phyloP scores from a whole-genome alignment of 495 filamentous ascomycete species.

The Rhizodiscina lignyota region DNA sequence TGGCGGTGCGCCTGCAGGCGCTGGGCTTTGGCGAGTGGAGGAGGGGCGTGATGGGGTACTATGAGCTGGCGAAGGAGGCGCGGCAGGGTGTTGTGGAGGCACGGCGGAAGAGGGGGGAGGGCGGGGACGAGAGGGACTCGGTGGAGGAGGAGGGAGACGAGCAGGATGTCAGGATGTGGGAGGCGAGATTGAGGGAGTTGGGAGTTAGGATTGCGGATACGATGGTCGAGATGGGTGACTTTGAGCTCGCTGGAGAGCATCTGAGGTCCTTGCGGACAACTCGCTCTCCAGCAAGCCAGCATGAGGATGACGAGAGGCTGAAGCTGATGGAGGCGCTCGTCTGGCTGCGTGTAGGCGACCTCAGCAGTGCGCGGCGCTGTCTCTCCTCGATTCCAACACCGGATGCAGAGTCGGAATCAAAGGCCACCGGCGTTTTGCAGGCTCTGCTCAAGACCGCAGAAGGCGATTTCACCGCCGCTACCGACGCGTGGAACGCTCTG shows the following conservation, averaged over 20 bases:
- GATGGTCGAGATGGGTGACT: slow-evolving; percentile 81
- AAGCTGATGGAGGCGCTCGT: slow-evolving; percentile 38
- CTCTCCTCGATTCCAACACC: not conserved
- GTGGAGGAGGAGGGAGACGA: slow-evolving; percentile 9
- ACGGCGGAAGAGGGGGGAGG: slow-evolving; percentile 10
- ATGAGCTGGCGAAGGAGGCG: slow-evolving; percentile 69
- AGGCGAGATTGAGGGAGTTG: slow-evolving; percentile 47
- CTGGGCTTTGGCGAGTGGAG: slow-evolving; percentile 70
- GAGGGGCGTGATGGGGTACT: slow-evolving; percentile 73
- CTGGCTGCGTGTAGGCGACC: slow-evolving; percentile 59
- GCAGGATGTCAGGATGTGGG: slow-evolving; percentile 44
- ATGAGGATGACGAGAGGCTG: slow-evolving; percentile 15
- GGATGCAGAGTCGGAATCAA: slow-evolving; percentile 7
- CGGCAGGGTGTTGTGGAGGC: slow-evolving; percentile 32
- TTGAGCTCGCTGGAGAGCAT: slow-evolving; percentile 56
- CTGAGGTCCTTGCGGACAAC: slow-evolving; percentile 37
- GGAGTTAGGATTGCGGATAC: slow-evolving; percentile 65
- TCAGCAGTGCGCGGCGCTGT: slow-evolving; percentile 43
- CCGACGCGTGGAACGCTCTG: slow-evolving; percentile 44
- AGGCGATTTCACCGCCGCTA: slow-evolving; percentile 48
- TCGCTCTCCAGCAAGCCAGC: too few species aligned
- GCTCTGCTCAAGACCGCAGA: slow-evolving; percentile 68
- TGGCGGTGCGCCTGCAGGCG: slow-evolving; percentile 67
- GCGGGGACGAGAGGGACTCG: slow-evolving; percentile 22
- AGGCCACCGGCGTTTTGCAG: slow-evolving; percentile 25